Conservation (phyloP, 2,329 filamentous ascomycete species). For the Stromatinia cepivora region DNA sequence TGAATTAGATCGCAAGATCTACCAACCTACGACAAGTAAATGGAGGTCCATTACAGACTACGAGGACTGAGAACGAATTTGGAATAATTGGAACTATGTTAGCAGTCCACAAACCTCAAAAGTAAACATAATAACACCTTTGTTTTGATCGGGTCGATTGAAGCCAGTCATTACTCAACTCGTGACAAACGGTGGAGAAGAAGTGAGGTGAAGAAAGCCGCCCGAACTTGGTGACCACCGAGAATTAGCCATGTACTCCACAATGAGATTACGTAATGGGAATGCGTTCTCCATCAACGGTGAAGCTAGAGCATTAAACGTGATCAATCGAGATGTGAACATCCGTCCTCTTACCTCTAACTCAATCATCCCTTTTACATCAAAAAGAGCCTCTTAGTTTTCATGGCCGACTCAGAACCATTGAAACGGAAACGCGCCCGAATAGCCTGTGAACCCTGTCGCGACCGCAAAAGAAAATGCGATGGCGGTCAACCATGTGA, state of each 20-base stretch:
- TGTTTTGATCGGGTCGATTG: not conserved
- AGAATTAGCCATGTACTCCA: not conserved
- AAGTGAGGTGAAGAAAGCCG: not conserved
- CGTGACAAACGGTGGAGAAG: not conserved
- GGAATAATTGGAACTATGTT: no score
- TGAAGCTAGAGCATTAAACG: not conserved
- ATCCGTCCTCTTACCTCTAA: not conserved
- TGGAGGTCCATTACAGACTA: no score
- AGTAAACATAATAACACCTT: no score
- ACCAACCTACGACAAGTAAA: not conserved
- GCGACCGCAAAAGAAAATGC: constrained; percentile 19
- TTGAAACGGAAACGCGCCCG: constrained; percentile 16
- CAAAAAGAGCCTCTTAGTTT: not conserved
- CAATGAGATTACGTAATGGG: not conserved
- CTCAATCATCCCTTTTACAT: not conserved
- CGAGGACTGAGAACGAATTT: not conserved
- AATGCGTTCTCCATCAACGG: not conserved
- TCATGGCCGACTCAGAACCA: not conserved
- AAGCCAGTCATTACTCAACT: not conserved
- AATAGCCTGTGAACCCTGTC: constrained; percentile 21
- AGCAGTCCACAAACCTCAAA: no score
- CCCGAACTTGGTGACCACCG: not conserved
- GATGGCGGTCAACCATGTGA: constrained; percentile 16
- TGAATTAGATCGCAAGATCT: not conserved
- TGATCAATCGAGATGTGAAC: not conserved